A percentile compares a stretch with the other conserved stretches of the same genome.
These are phyloP conservation scores for Cupressus sempervirens DNA, from an alignment of 75 land plant genomes.

Conservation along the genomic window DNA sequence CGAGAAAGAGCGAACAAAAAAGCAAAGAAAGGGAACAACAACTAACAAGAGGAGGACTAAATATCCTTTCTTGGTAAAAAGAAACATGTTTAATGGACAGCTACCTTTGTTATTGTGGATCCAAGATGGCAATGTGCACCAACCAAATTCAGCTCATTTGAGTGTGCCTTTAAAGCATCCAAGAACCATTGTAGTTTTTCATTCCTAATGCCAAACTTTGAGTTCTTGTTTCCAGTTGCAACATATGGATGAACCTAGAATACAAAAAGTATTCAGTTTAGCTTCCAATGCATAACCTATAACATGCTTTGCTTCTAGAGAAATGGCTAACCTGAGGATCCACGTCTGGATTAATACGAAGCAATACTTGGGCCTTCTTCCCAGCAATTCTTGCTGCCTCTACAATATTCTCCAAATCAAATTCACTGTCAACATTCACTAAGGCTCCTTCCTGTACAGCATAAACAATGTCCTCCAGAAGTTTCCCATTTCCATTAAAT, in stretches of 20 bases:
- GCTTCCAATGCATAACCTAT: neutral
- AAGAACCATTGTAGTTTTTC: constrained; percentile 94
- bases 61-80: too few relatives aligned
- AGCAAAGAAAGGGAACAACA: too few relatives aligned
- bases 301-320: neutral
- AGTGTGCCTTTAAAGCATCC: constrained; percentile 75
- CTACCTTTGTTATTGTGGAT: constrained; percentile 93
- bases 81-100: neutral
- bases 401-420: constrained; percentile 85
- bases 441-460: constrained; percentile 87
- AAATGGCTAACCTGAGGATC: constrained; percentile 77
- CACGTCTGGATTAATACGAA: constrained; percentile 94
- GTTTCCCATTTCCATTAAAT: constrained; percentile 97
- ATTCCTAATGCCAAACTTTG: constrained; percentile 94
- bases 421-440: constrained; percentile 91
- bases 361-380: constrained; percentile 70
- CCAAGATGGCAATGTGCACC: constrained; percentile 98
- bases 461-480: constrained; percentile 72
- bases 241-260: constrained; percentile 93
- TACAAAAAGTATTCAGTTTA: neutral
- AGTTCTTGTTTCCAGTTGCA: constrained; percentile 96
- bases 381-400: constrained; percentile 66
- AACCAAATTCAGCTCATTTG: constrained; percentile 75
- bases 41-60: too few relatives aligned
- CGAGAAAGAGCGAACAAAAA: too few relatives aligned